These are phyloP conservation scores for Russula sp. DNA, from an alignment of 768 basidiomycete genomes.

Conservation along the genomic window DNA sequence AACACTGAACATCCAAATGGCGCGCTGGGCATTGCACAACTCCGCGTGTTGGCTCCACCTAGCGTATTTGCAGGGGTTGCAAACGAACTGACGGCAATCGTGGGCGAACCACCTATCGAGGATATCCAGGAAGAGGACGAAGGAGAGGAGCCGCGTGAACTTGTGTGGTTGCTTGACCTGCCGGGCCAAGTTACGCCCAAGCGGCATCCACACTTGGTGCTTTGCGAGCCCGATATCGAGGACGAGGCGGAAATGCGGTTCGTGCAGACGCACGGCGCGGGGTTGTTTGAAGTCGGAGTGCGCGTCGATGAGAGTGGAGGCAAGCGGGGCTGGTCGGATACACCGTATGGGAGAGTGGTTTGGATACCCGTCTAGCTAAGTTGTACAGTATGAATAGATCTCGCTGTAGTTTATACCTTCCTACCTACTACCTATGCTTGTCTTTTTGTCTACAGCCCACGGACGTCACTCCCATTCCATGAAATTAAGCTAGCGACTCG, in stretches of 20 bases:
- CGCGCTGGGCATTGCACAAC: slow-evolving; percentile 48
- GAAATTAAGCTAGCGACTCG: too few species aligned
- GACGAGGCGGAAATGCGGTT: slow-evolving; percentile 40
- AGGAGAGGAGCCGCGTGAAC: background rate
- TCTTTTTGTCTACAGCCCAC: too few species aligned
- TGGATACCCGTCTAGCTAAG: slow-evolving; percentile 35
- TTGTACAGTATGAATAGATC: background rate
- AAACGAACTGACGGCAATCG: slow-evolving; percentile 47
- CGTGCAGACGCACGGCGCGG: slow-evolving; percentile 35
- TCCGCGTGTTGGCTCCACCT: slow-evolving; percentile 45
- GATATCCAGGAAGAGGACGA: slow-evolving; percentile 7
- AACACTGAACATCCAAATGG: slow-evolving; percentile 35
- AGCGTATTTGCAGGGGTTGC: slow-evolving; percentile 37
- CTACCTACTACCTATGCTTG: too few species aligned
- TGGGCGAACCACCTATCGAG: slow-evolving; percentile 43
- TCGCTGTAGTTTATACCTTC: too few species aligned
- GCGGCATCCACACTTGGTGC: slow-evolving; percentile 37
- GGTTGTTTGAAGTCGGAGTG: slow-evolving; percentile 57
- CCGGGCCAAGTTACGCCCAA: background rate
- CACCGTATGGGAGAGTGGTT: slow-evolving; percentile 52
- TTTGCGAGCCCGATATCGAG: slow-evolving; percentile 36
- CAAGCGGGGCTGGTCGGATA: slow-evolving; percentile 38
- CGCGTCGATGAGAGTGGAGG: slow-evolving; percentile 36
- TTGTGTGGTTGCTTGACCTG: slow-evolving; percentile 27
- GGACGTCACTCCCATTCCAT: too few species aligned